Base-by-base conservation (phyloP, 495 filamentous ascomycete species). In the Hypomontagnella monticulosa region DNA sequence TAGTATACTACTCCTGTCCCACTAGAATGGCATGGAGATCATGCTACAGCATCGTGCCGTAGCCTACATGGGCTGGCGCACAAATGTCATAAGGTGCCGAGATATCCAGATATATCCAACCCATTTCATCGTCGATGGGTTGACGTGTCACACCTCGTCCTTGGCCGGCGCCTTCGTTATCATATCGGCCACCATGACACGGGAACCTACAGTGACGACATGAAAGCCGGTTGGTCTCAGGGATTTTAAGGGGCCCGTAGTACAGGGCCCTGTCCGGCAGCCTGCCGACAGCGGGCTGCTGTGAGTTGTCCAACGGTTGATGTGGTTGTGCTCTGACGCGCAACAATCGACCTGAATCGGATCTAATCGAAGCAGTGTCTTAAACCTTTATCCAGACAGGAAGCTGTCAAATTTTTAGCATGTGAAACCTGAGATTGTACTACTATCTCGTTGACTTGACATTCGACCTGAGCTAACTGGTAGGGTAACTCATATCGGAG, bases 11-110 rank as follows among this genome's bases (percentile, higher is more conserved):
- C 9, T 11, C 33, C 33, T 49, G 54, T 63, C 47, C 48, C 48
- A 58, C 49, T 16, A 47, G 54, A 43, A 57, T 54, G 40, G 47
- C 20, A 41, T 47, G 32, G 40, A 62, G 57, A 62, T 62, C 64
- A 58, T 40, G 64, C 58, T 51, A 52, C 27, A 52, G 52, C 15
- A 67, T 61, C 51, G 49, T 51, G 14, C 48, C 3, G 7, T 48
- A 44, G 37, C 32, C 44, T 16, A 53, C 43, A 34, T 48, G 18
- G 47, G n/a, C 19, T n/a, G 52, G 43, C 10, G n/a, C 32, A 53
- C 14, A 30, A 50, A 36, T 20, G 40, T 58, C 16, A 37, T 36
- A 55, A 51, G 30, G 15, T 37, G 42, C 58, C 54, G 65, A 63
- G 34, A 55, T 50, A 32, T 36, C 53, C 34, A 43, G 10, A 34